A percentile compares a stretch with the other conserved stretches of the same genome.
Evolutionary conservation across 75 land plant species (phyloP).

Genomic region (Ceratopteris richardii): DNA sequence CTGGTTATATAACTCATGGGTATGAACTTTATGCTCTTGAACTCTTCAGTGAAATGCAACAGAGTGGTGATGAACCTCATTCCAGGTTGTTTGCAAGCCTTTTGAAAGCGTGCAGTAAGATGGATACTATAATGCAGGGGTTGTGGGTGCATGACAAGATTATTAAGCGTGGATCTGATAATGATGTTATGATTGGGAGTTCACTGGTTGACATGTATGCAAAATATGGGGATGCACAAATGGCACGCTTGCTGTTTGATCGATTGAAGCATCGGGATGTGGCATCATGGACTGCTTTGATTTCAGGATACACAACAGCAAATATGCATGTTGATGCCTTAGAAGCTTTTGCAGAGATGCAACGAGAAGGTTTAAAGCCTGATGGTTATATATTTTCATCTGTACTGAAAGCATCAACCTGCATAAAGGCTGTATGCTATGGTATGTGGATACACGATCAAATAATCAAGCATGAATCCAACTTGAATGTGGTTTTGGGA

Average conservation of each 20-base stretch:
- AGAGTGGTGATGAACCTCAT: slow-evolving; percentile 14
- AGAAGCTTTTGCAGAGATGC: slow-evolving; percentile 7
- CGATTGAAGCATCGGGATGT: slow-evolving; percentile 8
- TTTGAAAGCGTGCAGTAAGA: slow-evolving; percentile 22
- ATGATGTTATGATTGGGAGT: slow-evolving; percentile 19
- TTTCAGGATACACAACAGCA: slow-evolving; percentile 15
- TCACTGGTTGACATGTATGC: slow-evolving; percentile 16
- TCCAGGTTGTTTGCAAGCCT: slow-evolving; percentile 16
- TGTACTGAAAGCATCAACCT: slow-evolving; percentile 9
- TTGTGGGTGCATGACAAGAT: slow-evolving; percentile 7
- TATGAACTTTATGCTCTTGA: slow-evolving; percentile 10
- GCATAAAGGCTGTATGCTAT: slow-evolving; percentile 1
- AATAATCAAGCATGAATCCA: neutral
- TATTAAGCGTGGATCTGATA: slow-evolving; percentile 8
- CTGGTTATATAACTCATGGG: slow-evolving; percentile 22
- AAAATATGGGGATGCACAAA: slow-evolving; percentile 6
- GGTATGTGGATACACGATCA: slow-evolving; percentile 20
- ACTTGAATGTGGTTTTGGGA: slow-evolving; percentile 12
- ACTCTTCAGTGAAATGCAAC: slow-evolving; percentile 15
- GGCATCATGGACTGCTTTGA: slow-evolving; percentile 12
- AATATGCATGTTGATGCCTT: slow-evolving; percentile 10
- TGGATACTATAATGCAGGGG: slow-evolving; percentile 20
- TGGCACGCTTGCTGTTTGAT: slow-evolving; percentile 14
- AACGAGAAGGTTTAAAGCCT: slow-evolving; percentile 13
- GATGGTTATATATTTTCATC: slow-evolving; percentile 5